phyloP scores from a whole-genome alignment of 768 basidiomycete genomes.

The Trametes elegans region DNA sequence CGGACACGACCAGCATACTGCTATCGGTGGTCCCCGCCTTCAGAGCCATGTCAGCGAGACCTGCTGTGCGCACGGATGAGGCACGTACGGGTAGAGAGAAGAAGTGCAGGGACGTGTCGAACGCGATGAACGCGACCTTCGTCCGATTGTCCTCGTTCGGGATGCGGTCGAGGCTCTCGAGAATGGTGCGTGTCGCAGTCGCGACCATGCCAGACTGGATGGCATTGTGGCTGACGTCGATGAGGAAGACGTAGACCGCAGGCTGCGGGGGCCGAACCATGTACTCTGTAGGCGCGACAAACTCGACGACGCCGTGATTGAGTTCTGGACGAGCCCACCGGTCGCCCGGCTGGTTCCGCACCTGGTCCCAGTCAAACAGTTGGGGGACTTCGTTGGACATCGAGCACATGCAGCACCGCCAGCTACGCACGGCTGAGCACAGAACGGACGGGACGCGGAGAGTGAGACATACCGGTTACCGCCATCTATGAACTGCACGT shows the following conservation, averaged over 20 bases:
- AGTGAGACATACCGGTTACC: constrained; percentile 70
- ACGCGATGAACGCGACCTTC: constrained; percentile 90
- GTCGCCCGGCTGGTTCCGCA: constrained; percentile 90
- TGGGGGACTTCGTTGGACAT: constrained; percentile 98
- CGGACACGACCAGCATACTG: constrained; percentile 95
- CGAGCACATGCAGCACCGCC: constrained; percentile 99
- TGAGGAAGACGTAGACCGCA: constrained; percentile 93
- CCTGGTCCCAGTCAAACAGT: constrained; percentile 97
- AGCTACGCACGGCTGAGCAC: constrained; percentile 42
- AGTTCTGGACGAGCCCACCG: constrained; percentile 93
- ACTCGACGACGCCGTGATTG: constrained; percentile 93
- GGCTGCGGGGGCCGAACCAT: constrained; percentile 99
- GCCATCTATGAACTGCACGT: constrained; percentile 96
- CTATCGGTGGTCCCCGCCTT: constrained; percentile 77
- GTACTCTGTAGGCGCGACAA: constrained; percentile 96
- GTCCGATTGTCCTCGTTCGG: constrained; percentile 94
- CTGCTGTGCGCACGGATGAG: background rate
- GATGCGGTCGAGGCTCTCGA: constrained; percentile 92
- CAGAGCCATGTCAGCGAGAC: background rate
- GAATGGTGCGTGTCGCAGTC: constrained; percentile 93
- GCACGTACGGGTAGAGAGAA: constrained; percentile 81
- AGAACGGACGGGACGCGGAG: background rate
- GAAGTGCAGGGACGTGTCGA: constrained; percentile 92
- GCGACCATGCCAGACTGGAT: constrained; percentile 98
- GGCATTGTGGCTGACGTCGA: constrained; percentile 92